These are phyloP conservation scores for Penicillium sclerotigenum DNA, from an alignment of 2,329 filamentous ascomycete species.

Conservation along the genomic window DNA sequence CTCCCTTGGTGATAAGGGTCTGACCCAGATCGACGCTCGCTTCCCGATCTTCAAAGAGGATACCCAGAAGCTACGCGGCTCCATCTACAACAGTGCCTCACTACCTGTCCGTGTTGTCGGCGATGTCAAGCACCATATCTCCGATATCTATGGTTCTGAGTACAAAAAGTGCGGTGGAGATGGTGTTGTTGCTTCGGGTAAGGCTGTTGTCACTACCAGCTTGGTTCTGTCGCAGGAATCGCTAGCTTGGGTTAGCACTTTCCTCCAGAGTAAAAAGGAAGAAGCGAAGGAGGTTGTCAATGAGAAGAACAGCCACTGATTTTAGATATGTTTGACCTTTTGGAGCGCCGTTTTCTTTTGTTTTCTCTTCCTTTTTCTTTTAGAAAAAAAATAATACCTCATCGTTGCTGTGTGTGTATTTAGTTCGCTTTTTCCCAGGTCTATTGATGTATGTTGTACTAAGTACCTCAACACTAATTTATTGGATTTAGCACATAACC, in stretches of 20 bases:
- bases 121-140: constrained; percentile 51
- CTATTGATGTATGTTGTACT: neutral
- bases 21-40: constrained; percentile 65
- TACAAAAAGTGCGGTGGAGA: constrained; percentile 52
- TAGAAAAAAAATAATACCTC: constrained; percentile 28
- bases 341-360: constrained; percentile 1
- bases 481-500: neutral
- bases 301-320: constrained; percentile 43
- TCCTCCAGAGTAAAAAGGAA: constrained; percentile 61
- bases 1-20: constrained; percentile 67
- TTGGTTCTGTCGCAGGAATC: constrained; percentile 66
- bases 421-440: constrained; percentile 2
- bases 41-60: constrained; percentile 75
- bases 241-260: constrained; percentile 58
- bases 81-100: constrained; percentile 60
- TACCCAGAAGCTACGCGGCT: constrained; percentile 65
- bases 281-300: constrained; percentile 56
- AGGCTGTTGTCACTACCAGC: constrained; percentile 66
- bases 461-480: neutral
- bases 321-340: constrained; percentile 6
- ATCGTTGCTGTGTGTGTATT: neutral
- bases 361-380: constrained; percentile 3
- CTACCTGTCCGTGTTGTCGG: constrained; percentile 62
- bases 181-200: constrained; percentile 64
- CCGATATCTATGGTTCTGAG: constrained; percentile 44